A percentile compares a stretch with the other conserved stretches of the same genome.
Conservation (phyloP, 2,329 filamentous ascomycete species). For the Epichloe gansuensis region DNA sequence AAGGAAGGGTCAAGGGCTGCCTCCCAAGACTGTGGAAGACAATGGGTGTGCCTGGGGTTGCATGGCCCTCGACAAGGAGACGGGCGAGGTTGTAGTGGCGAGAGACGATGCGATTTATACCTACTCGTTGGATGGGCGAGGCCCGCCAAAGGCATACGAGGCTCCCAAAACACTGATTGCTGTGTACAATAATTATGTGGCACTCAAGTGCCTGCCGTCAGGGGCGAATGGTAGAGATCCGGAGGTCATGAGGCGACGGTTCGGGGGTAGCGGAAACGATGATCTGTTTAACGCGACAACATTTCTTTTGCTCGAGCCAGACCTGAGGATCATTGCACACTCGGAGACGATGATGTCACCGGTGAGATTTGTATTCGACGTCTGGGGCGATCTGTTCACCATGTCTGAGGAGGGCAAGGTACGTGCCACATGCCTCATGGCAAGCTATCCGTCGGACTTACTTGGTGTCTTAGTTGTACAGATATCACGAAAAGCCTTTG, state of each 20-base stretch:
- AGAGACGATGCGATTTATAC: slow-evolving; percentile 93
- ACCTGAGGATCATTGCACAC: slow-evolving; percentile 79
- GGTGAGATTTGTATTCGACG: slow-evolving; percentile 65
- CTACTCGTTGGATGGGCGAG: slow-evolving; percentile 74
- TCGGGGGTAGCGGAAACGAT: slow-evolving; percentile 57
- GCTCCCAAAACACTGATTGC: slow-evolving; percentile 73
- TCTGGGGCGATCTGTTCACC: slow-evolving; percentile 90
- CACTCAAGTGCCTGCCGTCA: slow-evolving; percentile 65
- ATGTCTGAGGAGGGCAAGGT: slow-evolving; percentile 87
- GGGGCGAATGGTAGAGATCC: slow-evolving; percentile 39
- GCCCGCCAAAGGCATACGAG: slow-evolving; percentile 82
- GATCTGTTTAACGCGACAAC: slow-evolving; percentile 76
- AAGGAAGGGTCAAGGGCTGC: slow-evolving; percentile 77
- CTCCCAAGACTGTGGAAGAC: slow-evolving; percentile 79
- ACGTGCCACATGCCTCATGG: slow-evolving; percentile 10
- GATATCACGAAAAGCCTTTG: slow-evolving; percentile 82
- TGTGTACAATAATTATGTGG: slow-evolving; percentile 74
- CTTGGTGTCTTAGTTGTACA: slow-evolving; percentile 46
- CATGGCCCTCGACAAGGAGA: slow-evolving; percentile 73
- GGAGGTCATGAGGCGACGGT: slow-evolving; percentile 53
- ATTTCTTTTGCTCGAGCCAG: slow-evolving; percentile 84
- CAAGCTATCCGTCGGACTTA: background rate
- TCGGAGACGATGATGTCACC: slow-evolving; percentile 73
- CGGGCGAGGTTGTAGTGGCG: slow-evolving; percentile 79
- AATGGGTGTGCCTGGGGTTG: slow-evolving; percentile 85